phyloP scores from a whole-genome alignment of 192 early-diverging fungal species.

The Powellomyces hirtus region DNA sequence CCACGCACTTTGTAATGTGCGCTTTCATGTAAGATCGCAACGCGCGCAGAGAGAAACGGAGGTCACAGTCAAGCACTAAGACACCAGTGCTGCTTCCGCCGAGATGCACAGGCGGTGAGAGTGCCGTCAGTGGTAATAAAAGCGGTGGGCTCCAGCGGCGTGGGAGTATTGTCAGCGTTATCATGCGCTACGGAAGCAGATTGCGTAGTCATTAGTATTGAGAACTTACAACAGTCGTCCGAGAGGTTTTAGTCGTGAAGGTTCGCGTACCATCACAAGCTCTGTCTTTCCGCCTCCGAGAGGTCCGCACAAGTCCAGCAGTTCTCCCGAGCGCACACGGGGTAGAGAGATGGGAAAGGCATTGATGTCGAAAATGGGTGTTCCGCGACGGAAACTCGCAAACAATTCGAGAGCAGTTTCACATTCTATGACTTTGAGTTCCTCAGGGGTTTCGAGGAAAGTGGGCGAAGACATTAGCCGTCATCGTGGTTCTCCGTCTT shows the following conservation, averaged over 20 bases:
- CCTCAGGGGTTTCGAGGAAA: no score
- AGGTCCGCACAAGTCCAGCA: conserved; percentile 11
- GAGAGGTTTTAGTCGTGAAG: no score
- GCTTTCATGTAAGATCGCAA: neutral
- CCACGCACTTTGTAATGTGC: neutral
- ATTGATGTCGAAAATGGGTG: neutral
- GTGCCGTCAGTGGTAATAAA: neutral
- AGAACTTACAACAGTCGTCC: no score
- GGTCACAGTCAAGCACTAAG: conserved; percentile 4
- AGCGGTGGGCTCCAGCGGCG: neutral
- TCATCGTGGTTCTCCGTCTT: no score
- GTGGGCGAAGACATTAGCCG: no score
- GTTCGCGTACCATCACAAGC: conserved; percentile 7
- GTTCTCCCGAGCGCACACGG: conserved; percentile 1
- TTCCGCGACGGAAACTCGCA: neutral
- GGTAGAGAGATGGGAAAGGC: neutral
- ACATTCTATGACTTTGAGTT: neutral
- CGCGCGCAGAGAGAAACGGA: conserved; percentile 6
- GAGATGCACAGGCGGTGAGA: neutral
- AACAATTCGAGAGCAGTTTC: neutral
- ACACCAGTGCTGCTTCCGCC: conserved; percentile 3
- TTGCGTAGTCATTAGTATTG: no score
- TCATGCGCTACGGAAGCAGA: neutral
- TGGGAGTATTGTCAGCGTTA: conserved; percentile 1
- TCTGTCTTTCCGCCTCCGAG: conserved; percentile 12